Evolutionary conservation across 768 basidiomycete genomes (phyloP), one percentile per base, ranked within the genome.

Genomic region (Clitopilus passeckerianus): DNA sequence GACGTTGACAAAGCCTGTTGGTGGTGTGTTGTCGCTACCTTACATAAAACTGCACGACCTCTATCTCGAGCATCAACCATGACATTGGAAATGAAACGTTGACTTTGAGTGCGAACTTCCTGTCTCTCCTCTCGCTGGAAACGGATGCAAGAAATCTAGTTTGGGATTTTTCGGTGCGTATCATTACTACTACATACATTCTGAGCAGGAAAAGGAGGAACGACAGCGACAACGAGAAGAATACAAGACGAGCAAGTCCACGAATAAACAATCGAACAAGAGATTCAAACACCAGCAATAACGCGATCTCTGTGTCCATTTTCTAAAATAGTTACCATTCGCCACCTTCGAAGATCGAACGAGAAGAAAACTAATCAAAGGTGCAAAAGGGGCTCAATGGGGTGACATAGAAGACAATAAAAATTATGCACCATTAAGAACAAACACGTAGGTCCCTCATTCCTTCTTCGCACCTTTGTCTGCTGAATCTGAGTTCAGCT

Each of bases 131-230:
- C n/a, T 41, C 37, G 37, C 37, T 9, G n/a, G 37, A 41, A 18
- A 23, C 10, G 18, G 46, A 23, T 9, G 1, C 12, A 50, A 18
- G 18, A 50, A 2, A 18, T 50, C 22, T 12, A 20, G 22, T 16
- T 20, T 18, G 46, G 46, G 16, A 22, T 10, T 9, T 9, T 50
- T 50, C 20, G 46, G 46, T 50, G 46, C 46, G 46, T 50, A 23
- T 50, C 12, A 50, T 23, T 16, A 20, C 16, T 50, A 50, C 46
- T 50, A 50, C 22, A 50, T 30, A 34, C 34, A 15, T 33, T 12
- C 1, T 35, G 50, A 53, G 27, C 33, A 54, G 54, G 46, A 63
- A 46, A 57, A 63, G 58, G 44, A 60, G 46, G 27, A 35, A 46
- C n/a, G 20, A 43, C 41, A 54, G 20, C 18, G 3, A 15, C 18